phyloP scores from a whole-genome alignment of 495 filamentous ascomycete genomes.

The Podospora australis region DNA sequence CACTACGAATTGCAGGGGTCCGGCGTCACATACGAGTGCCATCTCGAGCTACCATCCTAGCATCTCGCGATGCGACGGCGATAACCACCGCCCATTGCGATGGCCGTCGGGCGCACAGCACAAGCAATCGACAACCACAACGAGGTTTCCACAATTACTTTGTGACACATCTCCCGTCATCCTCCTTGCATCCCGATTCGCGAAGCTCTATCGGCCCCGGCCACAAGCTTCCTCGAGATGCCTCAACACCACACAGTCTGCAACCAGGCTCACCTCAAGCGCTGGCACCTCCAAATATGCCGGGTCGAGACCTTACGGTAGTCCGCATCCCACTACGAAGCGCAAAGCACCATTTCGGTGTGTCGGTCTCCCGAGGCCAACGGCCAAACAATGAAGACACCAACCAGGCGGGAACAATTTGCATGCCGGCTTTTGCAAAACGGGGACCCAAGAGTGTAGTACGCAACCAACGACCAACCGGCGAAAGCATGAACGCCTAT shows the following conservation, averaged over 20 bases:
- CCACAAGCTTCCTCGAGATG: slow-evolving; percentile 78
- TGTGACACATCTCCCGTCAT: slow-evolving; percentile 88
- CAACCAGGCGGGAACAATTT: slow-evolving; percentile 89
- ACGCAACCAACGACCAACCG: slow-evolving; percentile 34
- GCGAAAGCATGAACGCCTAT: slow-evolving; percentile 57
- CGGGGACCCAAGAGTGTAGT: slow-evolving; percentile 65
- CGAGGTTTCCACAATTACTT: slow-evolving; percentile 92
- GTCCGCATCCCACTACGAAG: slow-evolving; percentile 92
- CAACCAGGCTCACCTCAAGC: slow-evolving; percentile 49
- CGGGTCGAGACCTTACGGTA: slow-evolving; percentile 78
- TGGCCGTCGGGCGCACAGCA: neutral
- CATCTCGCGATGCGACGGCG: slow-evolving; percentile 9
- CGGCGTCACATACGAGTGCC: slow-evolving; percentile 15
- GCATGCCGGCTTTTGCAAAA: slow-evolving; percentile 87
- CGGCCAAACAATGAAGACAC: slow-evolving; percentile 88
- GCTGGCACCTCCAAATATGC: slow-evolving; percentile 48
- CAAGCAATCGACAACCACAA: slow-evolving; percentile 20
- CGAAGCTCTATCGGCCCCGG: slow-evolving; percentile 51
- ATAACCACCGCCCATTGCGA: neutral
- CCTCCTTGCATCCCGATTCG: slow-evolving; percentile 86
- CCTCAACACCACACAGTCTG: slow-evolving; percentile 70
- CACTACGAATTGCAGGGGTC: slow-evolving; percentile 11
- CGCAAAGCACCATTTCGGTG: slow-evolving; percentile 95
- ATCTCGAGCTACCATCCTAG: slow-evolving; percentile 8
- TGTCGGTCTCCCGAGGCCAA: slow-evolving; percentile 67